These are phyloP conservation scores for Paraphaeosphaeria minitans DNA, from an alignment of 2,329 filamentous ascomycete genomes.

Conservation along the genomic window DNA sequence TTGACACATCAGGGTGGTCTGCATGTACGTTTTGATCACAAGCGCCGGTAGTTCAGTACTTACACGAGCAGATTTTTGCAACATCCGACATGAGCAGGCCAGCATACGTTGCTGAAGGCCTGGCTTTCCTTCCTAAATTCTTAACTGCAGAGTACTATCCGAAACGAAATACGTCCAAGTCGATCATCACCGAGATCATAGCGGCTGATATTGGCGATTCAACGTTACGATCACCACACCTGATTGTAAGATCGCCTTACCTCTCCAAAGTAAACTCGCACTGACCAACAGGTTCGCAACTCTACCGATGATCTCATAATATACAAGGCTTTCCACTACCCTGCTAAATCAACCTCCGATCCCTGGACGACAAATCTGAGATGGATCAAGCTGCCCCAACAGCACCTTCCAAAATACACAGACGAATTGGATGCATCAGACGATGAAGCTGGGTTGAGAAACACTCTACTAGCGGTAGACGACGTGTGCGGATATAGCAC, in stretches of 20 bases:
- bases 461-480: conserved; percentile 61
- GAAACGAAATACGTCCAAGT: conserved; percentile 72
- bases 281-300: conserved; percentile 68
- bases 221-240: conserved; percentile 71
- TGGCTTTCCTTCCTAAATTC: conserved; percentile 77
- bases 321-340: conserved; percentile 76
- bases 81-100: conserved; percentile 74
- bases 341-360: conserved; percentile 43
- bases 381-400: conserved; percentile 77
- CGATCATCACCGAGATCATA: conserved; percentile 77
- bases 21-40: conserved; percentile 61
- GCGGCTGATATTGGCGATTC: conserved; percentile 84
- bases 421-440: conserved; percentile 56
- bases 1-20: conserved; percentile 76
- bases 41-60: background rate
- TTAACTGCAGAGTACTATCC: conserved; percentile 73
- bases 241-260: conserved; percentile 67
- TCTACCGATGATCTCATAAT: conserved; percentile 81
- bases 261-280: conserved; percentile 2
- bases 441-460: conserved; percentile 51
- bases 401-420: conserved; percentile 65
- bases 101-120: conserved; percentile 74
- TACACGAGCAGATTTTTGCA: conserved; percentile 67
- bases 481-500: conserved; percentile 79
- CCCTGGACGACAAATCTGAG: conserved; percentile 65